Conservation (phyloP, 139 green algal species). For the Tetradesmus obliquus region DNA sequence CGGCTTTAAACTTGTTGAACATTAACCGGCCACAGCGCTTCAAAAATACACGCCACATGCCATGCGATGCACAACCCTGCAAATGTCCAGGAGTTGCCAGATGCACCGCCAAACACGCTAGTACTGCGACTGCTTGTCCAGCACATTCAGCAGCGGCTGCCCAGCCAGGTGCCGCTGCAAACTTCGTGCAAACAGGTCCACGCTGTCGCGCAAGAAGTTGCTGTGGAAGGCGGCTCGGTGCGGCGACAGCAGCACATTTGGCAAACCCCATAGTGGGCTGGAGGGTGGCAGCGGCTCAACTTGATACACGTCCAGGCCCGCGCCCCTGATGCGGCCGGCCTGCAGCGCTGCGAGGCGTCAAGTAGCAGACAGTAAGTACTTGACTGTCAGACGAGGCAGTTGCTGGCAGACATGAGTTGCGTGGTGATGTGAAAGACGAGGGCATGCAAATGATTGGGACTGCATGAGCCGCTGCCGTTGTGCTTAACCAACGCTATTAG, state of each 20-base stretch:
- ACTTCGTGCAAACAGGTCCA: slow-evolving; percentile 72
- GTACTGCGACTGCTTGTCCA: background rate
- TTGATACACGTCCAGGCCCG: slow-evolving; percentile 83
- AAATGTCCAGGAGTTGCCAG: too few relatives aligned
- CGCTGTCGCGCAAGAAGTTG: slow-evolving; percentile 59
- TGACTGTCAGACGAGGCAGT: too few relatives aligned
- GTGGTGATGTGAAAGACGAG: too few relatives aligned
- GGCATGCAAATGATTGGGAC: too few relatives aligned
- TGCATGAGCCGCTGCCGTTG: too few relatives aligned
- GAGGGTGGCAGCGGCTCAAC: slow-evolving; percentile 76
- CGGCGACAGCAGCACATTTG: slow-evolving; percentile 81
- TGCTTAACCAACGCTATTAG: too few relatives aligned
- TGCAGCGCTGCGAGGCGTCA: slow-evolving; percentile 62
- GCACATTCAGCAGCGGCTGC: slow-evolving; percentile 72
- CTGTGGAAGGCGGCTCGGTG: slow-evolving; percentile 62
- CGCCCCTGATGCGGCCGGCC: slow-evolving; percentile 69
- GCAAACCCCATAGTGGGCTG: slow-evolving; percentile 77
- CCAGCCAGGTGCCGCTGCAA: slow-evolving; percentile 53
- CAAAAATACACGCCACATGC: too few relatives aligned
- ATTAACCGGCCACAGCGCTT: too few relatives aligned
- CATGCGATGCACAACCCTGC: too few relatives aligned
- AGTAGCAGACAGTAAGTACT: background rate
- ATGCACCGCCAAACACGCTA: background rate
- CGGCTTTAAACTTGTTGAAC: too few relatives aligned
- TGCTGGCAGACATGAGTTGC: too few relatives aligned